phyloP scores from a whole-genome alignment of 140 eudicot species.

The Stevia rebaudiana region DNA sequence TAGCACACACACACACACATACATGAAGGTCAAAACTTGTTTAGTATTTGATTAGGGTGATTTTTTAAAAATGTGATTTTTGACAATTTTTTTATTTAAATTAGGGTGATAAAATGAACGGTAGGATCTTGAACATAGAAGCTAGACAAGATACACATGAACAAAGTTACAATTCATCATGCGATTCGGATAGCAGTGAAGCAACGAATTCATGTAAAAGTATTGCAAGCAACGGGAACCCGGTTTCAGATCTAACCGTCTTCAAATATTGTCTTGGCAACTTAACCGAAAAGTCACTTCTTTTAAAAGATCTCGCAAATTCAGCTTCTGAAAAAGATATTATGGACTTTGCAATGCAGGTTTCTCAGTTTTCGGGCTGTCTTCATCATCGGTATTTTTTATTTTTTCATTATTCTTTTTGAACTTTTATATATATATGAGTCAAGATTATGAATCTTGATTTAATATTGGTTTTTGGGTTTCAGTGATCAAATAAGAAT shows the following conservation, averaged over 20 bases:
- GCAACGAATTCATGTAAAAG: conserved; percentile 49
- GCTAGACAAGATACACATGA: conserved; percentile 42
- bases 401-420: not conserved
- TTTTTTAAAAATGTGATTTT: not conserved
- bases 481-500: conserved; percentile 68
- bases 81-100: conserved; percentile 20
- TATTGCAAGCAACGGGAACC: conserved; percentile 31
- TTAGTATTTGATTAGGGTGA: no score
- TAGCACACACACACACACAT: no score
- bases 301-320: conserved; percentile 62
- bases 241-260: conserved; percentile 51
- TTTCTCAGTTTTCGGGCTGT: conserved; percentile 79
- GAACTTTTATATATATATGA: not conserved
- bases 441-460: conserved; percentile 5
- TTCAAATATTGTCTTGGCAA: conserved; percentile 86
- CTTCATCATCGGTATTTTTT: conserved; percentile 67
- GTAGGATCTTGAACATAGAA: conserved; percentile 31
- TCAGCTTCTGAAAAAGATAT: conserved; percentile 49
- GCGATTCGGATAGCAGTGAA: conserved; percentile 61
- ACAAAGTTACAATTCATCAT: conserved; percentile 41
- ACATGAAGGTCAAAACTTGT: not conserved
- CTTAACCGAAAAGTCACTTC: conserved; percentile 52
- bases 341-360: conserved; percentile 58
- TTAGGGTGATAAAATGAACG: conserved; percentile 33
- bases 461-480: conserved; percentile 12